Conservation (phyloP, 805 yeast genomes). For the Yueomyces sp. region DNA sequence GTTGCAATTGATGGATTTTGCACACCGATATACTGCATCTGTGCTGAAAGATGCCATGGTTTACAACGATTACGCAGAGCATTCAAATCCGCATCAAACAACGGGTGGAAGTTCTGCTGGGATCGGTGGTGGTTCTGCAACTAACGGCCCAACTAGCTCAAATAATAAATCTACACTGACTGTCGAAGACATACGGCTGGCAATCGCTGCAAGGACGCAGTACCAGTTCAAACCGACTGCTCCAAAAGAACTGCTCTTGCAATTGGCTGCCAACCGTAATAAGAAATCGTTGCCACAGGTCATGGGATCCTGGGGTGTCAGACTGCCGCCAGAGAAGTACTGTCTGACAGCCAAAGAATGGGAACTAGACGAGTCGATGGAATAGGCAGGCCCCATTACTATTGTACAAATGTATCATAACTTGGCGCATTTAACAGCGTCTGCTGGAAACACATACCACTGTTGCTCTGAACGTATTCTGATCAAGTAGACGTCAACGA, state of each 20-base stretch:
- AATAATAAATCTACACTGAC: slow-evolving; percentile 36
- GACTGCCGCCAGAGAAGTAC: slow-evolving; percentile 95
- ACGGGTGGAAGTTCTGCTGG: background rate
- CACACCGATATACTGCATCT: slow-evolving; percentile 75
- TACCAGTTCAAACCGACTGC: slow-evolving; percentile 88
- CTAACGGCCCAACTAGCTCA: background rate
- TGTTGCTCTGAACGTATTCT: too few relatives aligned
- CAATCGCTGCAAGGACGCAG: slow-evolving; percentile 88
- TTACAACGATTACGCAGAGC: slow-evolving; percentile 69
- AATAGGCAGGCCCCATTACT: too few relatives aligned
- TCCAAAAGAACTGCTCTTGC: slow-evolving; percentile 82
- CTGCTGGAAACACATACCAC: too few relatives aligned
- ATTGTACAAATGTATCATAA: too few relatives aligned
- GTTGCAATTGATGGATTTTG: slow-evolving; percentile 91
- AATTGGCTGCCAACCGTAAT: slow-evolving; percentile 85
- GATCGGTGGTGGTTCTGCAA: background rate
- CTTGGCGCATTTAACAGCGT: too few relatives aligned
- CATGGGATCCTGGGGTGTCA: slow-evolving; percentile 79
- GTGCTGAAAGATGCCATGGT: slow-evolving; percentile 81
- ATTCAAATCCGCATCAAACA: slow-evolving; percentile 1
- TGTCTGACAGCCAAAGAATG: slow-evolving; percentile 57
- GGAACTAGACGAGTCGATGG: slow-evolving; percentile 3
- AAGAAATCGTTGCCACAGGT: slow-evolving; percentile 84
- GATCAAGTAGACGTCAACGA: too few relatives aligned
- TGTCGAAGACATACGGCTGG: slow-evolving; percentile 83